phyloP scores from a whole-genome alignment of 306 rosid genomes.

The Inga oerstediana region DNA sequence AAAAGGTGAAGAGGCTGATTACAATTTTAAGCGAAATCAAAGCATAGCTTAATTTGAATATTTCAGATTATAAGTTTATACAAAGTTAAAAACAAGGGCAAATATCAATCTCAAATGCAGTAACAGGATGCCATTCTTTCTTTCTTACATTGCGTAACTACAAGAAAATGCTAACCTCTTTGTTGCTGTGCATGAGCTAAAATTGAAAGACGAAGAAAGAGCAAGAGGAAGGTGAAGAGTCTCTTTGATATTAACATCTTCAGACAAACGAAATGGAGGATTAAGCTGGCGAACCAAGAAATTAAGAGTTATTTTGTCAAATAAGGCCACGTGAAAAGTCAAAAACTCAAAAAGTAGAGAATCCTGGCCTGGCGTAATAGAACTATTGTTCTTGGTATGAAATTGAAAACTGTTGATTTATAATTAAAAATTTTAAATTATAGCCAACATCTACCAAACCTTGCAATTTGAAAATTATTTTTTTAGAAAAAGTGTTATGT shows the following conservation, averaged over 20 bases:
- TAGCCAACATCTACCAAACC: neutral
- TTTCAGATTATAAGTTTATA: conserved; percentile 1
- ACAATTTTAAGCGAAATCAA: neutral
- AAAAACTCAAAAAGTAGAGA: neutral
- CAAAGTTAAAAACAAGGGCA: conserved; percentile 5
- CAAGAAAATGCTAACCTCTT: conserved; percentile 46
- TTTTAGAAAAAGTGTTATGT: too few species aligned
- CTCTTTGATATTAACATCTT: conserved; percentile 34
- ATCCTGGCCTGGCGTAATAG: neutral
- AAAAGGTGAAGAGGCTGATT: neutral
- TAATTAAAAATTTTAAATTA: too few species aligned
- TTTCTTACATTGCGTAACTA: neutral
- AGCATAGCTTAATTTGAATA: neutral
- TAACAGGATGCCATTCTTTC: neutral
- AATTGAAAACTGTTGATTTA: neutral
- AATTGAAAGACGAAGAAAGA: conserved; percentile 20
- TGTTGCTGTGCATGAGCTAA: conserved; percentile 57
- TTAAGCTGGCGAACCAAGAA: neutral
- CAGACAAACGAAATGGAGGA: neutral
- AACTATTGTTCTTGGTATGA: neutral
- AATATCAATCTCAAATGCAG: neutral
- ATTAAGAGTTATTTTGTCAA: neutral
- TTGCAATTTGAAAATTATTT: neutral
- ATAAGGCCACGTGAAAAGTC: neutral
- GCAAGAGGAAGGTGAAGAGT: conserved; percentile 27